phyloP scores from a whole-genome alignment of 129 eudicot species.

The Escallonia rubra region DNA sequence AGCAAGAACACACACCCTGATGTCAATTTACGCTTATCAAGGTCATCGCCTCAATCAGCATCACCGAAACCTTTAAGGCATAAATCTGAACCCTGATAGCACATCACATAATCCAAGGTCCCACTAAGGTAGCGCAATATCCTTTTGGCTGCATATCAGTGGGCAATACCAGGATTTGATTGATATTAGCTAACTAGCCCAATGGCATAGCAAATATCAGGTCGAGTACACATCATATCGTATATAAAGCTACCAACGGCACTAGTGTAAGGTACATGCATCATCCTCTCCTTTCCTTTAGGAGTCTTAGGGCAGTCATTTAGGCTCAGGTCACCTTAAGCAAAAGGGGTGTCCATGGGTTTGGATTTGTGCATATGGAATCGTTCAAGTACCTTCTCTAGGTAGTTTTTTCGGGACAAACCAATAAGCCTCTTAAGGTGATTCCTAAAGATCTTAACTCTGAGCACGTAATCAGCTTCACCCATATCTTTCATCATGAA shows the following conservation, averaged over 20 bases:
- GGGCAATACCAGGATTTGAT: slow-evolving; percentile 1
- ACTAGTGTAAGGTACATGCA: background rate
- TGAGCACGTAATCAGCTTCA: slow-evolving; percentile 6
- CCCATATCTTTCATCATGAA: slow-evolving; percentile 19
- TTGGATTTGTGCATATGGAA: slow-evolving; percentile 6
- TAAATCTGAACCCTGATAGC: no score
- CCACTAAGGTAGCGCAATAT: slow-evolving; percentile 1
- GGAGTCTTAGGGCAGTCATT: slow-evolving; percentile 3
- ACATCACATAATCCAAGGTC: background rate
- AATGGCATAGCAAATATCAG: slow-evolving; percentile 1
- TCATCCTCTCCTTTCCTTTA: background rate
- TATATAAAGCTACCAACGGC: slow-evolving; percentile 11
- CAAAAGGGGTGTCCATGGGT: slow-evolving; percentile 9
- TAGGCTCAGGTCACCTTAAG: background rate
- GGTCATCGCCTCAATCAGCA: no score
- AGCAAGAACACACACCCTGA: no score
- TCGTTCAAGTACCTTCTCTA: background rate
- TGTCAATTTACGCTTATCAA: no score
- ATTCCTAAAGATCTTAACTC: slow-evolving; percentile 1
- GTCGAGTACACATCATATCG: slow-evolving; percentile 7
- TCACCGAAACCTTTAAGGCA: no score
- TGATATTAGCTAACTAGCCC: background rate
- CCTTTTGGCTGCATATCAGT: slow-evolving; percentile 11
- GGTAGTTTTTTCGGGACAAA: slow-evolving; percentile 8
- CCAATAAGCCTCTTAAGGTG: slow-evolving; percentile 6